Evolutionary conservation across 1,284 basidiomycete genomes (phyloP).

Genomic region (Papiliotrema laurentii): DNA sequence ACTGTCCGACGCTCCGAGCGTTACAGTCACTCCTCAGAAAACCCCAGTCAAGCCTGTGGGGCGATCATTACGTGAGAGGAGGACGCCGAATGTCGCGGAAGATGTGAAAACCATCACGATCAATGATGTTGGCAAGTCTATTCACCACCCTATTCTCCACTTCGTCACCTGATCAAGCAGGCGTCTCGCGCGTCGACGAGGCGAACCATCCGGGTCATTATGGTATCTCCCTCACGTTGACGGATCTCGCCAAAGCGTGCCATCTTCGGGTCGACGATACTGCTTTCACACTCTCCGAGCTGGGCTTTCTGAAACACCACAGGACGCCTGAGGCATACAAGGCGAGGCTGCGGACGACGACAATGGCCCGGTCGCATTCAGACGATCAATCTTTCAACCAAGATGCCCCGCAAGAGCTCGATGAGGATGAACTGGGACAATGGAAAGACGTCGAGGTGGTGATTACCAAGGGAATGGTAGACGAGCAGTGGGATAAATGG

Average conservation of each 20-base stretch:
- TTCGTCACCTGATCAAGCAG: slow-evolving; percentile 2
- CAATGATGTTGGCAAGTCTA: slow-evolving; percentile 1
- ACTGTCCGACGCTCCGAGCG: slow-evolving; percentile 24
- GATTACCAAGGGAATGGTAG: slow-evolving; percentile 67
- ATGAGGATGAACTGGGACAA: slow-evolving; percentile 27
- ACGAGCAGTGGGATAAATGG: slow-evolving; percentile 46
- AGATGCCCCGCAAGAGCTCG: background rate
- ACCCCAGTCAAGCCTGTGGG: background rate
- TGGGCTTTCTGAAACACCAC: slow-evolving; percentile 63
- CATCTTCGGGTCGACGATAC: slow-evolving; percentile 80
- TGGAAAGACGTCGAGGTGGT: slow-evolving; percentile 48
- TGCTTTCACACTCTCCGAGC: slow-evolving; percentile 80
- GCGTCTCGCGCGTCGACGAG: slow-evolving; percentile 9
- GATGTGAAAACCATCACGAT: background rate
- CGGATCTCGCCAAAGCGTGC: slow-evolving; percentile 70
- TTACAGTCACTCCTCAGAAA: slow-evolving; percentile 6
- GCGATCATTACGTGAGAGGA: slow-evolving; percentile 6
- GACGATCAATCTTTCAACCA: too few relatives aligned
- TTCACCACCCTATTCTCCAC: background rate
- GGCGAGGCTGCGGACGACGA: slow-evolving; percentile 3
- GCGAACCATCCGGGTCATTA: slow-evolving; percentile 24
- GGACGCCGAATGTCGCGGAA: slow-evolving; percentile 2
- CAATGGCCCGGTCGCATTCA: slow-evolving; percentile 16
- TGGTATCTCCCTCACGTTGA: slow-evolving; percentile 61
- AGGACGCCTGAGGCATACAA: slow-evolving; percentile 1